Percentiles rank a stretch among this genome's conserved stretches.
Evolutionary conservation across 148 eudicot species (phyloP).

Genomic region (Nepenthes mirabilis): DNA sequence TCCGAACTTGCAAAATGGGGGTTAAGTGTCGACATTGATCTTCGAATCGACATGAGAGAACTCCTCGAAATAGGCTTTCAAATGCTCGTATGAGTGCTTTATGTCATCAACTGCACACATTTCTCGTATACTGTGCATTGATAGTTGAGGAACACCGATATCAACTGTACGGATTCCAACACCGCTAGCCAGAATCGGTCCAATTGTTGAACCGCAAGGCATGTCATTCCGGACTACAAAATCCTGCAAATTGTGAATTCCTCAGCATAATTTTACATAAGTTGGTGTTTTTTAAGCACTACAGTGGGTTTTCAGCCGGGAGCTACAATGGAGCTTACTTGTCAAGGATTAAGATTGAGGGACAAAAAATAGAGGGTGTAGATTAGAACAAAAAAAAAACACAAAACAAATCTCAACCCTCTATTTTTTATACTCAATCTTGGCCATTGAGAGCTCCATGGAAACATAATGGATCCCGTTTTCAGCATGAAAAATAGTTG

Average conservation of each 20-base stretch:
- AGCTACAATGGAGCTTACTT: no score
- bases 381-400: no score
- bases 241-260: slow-evolving; percentile 33
- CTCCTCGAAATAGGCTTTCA: slow-evolving; percentile 70
- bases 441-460: no score
- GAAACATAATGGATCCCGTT: no score
- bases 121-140: slow-evolving; percentile 98
- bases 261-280: background rate
- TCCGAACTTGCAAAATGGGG: background rate
- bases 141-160: slow-evolving; percentile 85
- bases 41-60: slow-evolving; percentile 64
- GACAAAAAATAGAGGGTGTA: no score
- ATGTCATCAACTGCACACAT: slow-evolving; percentile 98
- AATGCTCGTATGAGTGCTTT: slow-evolving; percentile 66
- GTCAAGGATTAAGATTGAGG: no score
- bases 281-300: background rate
- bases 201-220: slow-evolving; percentile 93
- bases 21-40: slow-evolving; percentile 47
- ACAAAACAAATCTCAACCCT: no score
- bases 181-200: slow-evolving; percentile 96
- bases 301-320: no score
- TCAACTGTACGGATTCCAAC: slow-evolving; percentile 93
- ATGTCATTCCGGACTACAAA: slow-evolving; percentile 93
- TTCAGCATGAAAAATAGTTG: no score
- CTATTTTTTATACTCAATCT: no score